Evolutionary conservation across 805 yeast genomes (phyloP), one percentile per base, ranked within the genome.

Genomic region (Candida pini): DNA sequence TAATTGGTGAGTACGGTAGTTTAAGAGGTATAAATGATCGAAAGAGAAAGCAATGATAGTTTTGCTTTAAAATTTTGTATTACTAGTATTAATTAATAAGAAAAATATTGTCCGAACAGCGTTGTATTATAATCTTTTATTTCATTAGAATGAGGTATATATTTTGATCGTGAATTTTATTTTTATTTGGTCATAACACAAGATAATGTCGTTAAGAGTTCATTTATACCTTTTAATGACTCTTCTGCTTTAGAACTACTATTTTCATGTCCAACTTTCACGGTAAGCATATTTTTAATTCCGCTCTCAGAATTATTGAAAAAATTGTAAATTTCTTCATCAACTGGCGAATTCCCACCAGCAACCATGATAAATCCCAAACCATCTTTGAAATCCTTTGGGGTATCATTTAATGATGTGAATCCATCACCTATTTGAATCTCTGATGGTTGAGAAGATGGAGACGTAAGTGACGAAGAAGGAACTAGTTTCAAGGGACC

Each of bases 171-270:
- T n/a, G n/a, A n/a, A n/a, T n/a, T n/a, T n/a, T n/a, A n/a, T n/a
- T n/a, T n/a, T n/a, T 14, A 24, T 8, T 28, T 33, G 18, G 39
- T n/a, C 9, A 30, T 41, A 5, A 42, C 51, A 33, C 34, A 45
- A 2, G 56, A 44, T 20, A 82, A 60, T 23, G 82, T 61, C 14
- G 69, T 64, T 47, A 82, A 68, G 30, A 84, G 61, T 47, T 81
- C 86, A 49, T 82, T 83, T 42, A 78, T 70, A 47, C 92, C 92
- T 40, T 70, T 68, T 18, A 81, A 74, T 30, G 76, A 76, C 37
- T 71, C 79, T 19, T 64, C 71, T 1, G 92, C 90, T 31, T 71
- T 69, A 2, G 59, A 50, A 17, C 48, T 48, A 3, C 47, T 31
- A 6, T 38, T 35, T 12, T 44, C 47, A 21, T 62, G 63, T 15